phyloP scores from a whole-genome alignment of 352 stramenopile genomes.

The Pythium coloratum region DNA sequence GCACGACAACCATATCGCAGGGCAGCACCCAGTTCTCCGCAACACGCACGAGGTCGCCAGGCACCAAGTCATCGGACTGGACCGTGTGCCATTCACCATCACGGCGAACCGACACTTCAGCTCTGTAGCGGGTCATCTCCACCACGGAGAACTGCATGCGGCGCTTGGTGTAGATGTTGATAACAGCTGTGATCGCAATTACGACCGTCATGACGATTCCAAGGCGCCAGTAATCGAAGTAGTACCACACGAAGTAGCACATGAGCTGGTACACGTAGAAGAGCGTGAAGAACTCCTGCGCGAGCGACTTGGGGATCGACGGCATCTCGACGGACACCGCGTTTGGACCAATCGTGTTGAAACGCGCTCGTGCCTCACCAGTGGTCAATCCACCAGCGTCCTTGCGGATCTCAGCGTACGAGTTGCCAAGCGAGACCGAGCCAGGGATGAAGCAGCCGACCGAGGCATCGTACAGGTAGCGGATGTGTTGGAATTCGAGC shows the following conservation, averaged over 20 bases:
- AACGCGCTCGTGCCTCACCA: slow-evolving; percentile 33
- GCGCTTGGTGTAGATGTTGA: slow-evolving; percentile 75
- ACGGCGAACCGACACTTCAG: slow-evolving; percentile 64
- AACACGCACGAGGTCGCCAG: slow-evolving; percentile 69
- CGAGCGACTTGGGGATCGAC: slow-evolving; percentile 44
- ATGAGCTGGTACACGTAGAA: slow-evolving; percentile 88
- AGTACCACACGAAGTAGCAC: slow-evolving; percentile 85
- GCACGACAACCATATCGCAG: slow-evolving; percentile 65
- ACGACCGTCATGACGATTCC: slow-evolving; percentile 61
- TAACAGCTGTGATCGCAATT: slow-evolving; percentile 38
- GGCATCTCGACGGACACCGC: slow-evolving; percentile 69
- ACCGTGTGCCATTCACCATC: slow-evolving; percentile 55
- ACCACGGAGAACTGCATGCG: slow-evolving; percentile 54
- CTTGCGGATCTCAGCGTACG: slow-evolving; percentile 50
- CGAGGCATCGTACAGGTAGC: slow-evolving; percentile 30
- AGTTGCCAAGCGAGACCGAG: slow-evolving; percentile 39
- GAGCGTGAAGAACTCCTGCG: slow-evolving; percentile 68
- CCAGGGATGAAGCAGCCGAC: slow-evolving; percentile 25
- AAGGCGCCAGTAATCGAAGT: slow-evolving; percentile 67
- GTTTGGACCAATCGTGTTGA: slow-evolving; percentile 53
- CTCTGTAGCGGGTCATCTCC: slow-evolving; percentile 62
- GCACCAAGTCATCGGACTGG: slow-evolving; percentile 51
- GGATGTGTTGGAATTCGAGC: slow-evolving; percentile 33
- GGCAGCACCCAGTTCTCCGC: slow-evolving; percentile 64
- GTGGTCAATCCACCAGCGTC: slow-evolving; percentile 50